phyloP scores from a whole-genome alignment of 2,329 filamentous ascomycete species.

The Neophaeococcomyces mojaviensis region DNA sequence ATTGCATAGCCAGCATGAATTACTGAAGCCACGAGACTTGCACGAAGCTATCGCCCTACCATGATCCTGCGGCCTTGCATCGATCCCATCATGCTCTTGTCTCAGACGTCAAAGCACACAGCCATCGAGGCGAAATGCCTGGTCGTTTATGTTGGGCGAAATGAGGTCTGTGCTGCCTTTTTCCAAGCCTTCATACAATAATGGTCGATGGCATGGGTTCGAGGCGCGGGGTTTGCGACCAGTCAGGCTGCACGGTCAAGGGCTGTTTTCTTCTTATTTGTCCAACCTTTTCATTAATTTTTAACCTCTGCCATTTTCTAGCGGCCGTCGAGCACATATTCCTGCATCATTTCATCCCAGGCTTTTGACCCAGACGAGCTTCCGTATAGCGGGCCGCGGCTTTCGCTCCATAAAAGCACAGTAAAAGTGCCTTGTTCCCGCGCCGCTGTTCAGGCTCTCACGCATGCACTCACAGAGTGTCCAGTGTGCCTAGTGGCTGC shows the following conservation, averaged over 20 bases:
- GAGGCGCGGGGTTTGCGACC: constrained; percentile 2
- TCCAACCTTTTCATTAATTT: background rate
- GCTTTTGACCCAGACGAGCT: background rate
- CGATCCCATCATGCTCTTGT: background rate
- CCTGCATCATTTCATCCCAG: constrained; percentile 5
- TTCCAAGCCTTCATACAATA: too few species aligned
- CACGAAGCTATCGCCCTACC: too few species aligned
- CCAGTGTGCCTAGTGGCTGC: background rate
- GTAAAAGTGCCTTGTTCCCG: background rate
- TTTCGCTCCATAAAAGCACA: too few species aligned
- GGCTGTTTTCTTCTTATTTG: background rate
- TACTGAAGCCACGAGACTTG: too few species aligned
- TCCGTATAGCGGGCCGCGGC: too few species aligned
- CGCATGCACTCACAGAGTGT: background rate
- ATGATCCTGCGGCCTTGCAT: too few species aligned
- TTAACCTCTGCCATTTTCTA: constrained; percentile 1
- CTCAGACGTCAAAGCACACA: background rate
- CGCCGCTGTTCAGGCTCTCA: background rate
- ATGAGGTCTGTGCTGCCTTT: constrained; percentile 1
- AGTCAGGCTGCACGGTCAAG: background rate
- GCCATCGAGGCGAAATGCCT: background rate
- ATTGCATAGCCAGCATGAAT: too few species aligned
- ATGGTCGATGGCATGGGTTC: too few species aligned
- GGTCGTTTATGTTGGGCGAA: background rate
- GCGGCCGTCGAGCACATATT: background rate